These are phyloP conservation scores for Carex arenaria DNA, from an alignment of 202 grass and related monocot species.

Conservation along the genomic window DNA sequence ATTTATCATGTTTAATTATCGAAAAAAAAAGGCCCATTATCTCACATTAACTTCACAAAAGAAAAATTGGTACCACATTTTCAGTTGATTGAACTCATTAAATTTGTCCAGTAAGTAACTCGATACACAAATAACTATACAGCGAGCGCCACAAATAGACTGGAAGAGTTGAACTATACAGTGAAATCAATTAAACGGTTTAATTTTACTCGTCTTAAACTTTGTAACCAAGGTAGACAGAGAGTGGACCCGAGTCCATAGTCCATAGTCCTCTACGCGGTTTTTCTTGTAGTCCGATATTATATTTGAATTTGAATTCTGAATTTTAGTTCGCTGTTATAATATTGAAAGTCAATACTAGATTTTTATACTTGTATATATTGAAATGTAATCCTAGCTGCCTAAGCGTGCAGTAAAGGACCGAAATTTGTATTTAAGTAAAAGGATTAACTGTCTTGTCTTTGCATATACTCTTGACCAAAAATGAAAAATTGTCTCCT, in stretches of 20 bases:
- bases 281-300: neutral
- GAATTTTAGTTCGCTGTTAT: neutral
- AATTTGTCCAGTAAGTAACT: neutral
- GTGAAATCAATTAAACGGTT: conserved; percentile 1
- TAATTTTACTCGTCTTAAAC: neutral
- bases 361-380: neutral
- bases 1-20: no score
- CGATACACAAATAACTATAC: neutral
- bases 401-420: neutral
- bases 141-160: neutral
- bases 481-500: no score
- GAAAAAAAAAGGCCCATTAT: no score
- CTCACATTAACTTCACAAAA: no score
- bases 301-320: conserved; percentile 1
- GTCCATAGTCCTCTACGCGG: conserved; percentile 4
- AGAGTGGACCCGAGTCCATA: conserved; percentile 2
- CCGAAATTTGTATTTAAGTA: no score
- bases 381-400: no score
- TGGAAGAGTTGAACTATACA: neutral
- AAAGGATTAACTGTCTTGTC: no score
- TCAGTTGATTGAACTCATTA: neutral
- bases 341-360: conserved; percentile 1
- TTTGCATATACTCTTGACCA: no score
- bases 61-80: neutral
- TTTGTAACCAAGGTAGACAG: neutral